Conservation (phyloP, 1,284 basidiomycete species). For the Agaricales sp. region DNA sequence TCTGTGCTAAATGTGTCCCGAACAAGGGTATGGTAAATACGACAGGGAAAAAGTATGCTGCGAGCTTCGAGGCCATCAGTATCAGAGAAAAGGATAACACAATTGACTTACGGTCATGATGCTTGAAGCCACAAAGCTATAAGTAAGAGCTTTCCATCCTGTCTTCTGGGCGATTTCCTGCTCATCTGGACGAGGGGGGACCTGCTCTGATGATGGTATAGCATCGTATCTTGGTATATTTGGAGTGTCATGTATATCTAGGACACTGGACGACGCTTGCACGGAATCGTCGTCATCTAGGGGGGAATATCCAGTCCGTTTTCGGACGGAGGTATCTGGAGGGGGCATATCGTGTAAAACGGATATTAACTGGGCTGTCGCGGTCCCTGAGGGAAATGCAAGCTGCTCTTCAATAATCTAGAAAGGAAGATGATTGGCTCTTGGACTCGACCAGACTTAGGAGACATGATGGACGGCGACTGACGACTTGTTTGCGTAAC, state of each 20-base stretch:
- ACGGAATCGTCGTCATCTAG: conserved; percentile 25
- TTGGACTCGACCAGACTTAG: no score
- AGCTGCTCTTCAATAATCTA: conserved; percentile 92
- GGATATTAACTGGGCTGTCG: conserved; percentile 90
- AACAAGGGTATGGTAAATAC: conserved; percentile 89
- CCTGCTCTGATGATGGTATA: conserved; percentile 12
- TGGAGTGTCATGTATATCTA: no score
- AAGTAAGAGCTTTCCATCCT: conserved; percentile 65
- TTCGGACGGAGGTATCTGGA: conserved; percentile 42
- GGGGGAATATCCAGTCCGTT: conserved; percentile 43
- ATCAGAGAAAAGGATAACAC: background rate
- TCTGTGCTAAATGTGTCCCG: conserved; percentile 73
- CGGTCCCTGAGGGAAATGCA: conserved; percentile 91
- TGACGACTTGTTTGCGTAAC: conserved; percentile 83
- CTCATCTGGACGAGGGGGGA: no score
- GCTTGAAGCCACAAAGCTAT: conserved; percentile 69
- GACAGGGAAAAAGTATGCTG: conserved; percentile 81
- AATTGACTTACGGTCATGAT: conserved; percentile 51
- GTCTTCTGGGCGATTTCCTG: conserved; percentile 45
- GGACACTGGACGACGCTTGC: conserved; percentile 2
- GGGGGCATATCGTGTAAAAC: conserved; percentile 77
- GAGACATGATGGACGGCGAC: conserved; percentile 17
- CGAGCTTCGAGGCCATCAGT: conserved; percentile 35
- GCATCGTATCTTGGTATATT: conserved; percentile 17
- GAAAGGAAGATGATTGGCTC: conserved; percentile 3